phyloP scores from a whole-genome alignment of 495 filamentous ascomycete species.

The Aspergillus cavernicola region DNA sequence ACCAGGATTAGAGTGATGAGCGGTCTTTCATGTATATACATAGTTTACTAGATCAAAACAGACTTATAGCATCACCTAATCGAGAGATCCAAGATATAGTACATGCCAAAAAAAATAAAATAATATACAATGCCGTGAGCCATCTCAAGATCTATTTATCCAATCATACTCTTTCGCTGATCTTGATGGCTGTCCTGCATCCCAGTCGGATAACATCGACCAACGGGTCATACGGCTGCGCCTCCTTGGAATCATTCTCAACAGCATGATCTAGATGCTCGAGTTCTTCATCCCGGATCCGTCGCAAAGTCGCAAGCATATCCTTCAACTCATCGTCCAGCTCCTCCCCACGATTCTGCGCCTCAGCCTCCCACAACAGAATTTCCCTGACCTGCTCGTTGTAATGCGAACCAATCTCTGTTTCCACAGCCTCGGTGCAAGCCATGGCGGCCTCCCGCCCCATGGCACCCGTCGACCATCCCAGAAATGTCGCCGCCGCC shows the following conservation, averaged over 20 bases:
- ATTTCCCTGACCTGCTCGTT: conserved; percentile 84
- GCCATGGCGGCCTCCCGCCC: conserved; percentile 96
- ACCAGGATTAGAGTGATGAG: conserved; percentile 8
- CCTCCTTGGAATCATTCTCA: conserved; percentile 83
- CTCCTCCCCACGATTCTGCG: conserved; percentile 62
- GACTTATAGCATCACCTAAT: no score
- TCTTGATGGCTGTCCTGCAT: conserved; percentile 88
- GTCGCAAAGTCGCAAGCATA: conserved; percentile 67
- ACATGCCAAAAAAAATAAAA: neutral
- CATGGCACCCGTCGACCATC: conserved; percentile 86
- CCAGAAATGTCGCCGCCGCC: conserved; percentile 75
- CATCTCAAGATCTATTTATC: neutral
- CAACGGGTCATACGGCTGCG: conserved; percentile 80
- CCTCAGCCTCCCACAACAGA: conserved; percentile 71
- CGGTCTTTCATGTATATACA: conserved; percentile 14
- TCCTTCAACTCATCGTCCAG: conserved; percentile 73
- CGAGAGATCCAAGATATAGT: no score
- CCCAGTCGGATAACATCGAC: conserved; percentile 86
- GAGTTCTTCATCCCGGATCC: conserved; percentile 92
- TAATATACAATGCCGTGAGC: neutral
- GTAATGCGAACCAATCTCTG: conserved; percentile 95
- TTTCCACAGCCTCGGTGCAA: conserved; percentile 97
- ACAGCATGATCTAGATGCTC: conserved; percentile 96
- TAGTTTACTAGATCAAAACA: conserved; percentile 13
- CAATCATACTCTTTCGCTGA: conserved; percentile 73